Evolutionary conservation across 331 rosid genomes (phyloP).

Genomic region (Saraca asoca): DNA sequence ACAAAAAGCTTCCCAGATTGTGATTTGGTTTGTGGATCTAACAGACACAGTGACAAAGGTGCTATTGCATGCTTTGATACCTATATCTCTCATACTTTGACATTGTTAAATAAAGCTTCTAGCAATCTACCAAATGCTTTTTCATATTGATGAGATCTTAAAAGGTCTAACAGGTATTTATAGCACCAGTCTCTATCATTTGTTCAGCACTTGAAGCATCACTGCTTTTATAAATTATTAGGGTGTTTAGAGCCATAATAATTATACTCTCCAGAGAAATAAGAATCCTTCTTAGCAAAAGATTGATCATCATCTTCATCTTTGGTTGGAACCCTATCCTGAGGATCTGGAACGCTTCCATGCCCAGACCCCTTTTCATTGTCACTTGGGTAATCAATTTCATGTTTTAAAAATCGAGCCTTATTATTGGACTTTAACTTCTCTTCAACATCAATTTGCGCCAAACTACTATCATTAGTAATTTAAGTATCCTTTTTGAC

Average conservation of each 20-base stretch:
- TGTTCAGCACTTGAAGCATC: slow-evolving; percentile 82
- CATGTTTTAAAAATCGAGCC: too few species aligned
- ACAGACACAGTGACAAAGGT: slow-evolving; percentile 84
- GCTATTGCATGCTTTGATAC: slow-evolving; percentile 86
- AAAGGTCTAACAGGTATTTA: slow-evolving; percentile 80
- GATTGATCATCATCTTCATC: too few species aligned
- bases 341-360: too few species aligned
- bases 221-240: slow-evolving; percentile 72
- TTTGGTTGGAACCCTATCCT: too few species aligned
- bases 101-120: slow-evolving; percentile 89
- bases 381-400: too few species aligned
- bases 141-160: slow-evolving; percentile 95
- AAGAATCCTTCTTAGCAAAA: too few species aligned
- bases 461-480: too few species aligned
- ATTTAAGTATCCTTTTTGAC: too few species aligned
- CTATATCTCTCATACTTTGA: slow-evolving; percentile 86
- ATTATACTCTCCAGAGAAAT: slow-evolving; percentile 73
- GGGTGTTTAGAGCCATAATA: slow-evolving; percentile 73
- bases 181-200: slow-evolving; percentile 87
- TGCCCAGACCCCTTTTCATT: too few species aligned
- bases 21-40: slow-evolving; percentile 90
- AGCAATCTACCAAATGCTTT: slow-evolving; percentile 85
- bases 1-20: slow-evolving; percentile 86
- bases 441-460: too few species aligned
- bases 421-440: too few species aligned